Base-by-base conservation (phyloP, 176 grass and related monocot genomes). In the Oryza glaberrima region DNA sequence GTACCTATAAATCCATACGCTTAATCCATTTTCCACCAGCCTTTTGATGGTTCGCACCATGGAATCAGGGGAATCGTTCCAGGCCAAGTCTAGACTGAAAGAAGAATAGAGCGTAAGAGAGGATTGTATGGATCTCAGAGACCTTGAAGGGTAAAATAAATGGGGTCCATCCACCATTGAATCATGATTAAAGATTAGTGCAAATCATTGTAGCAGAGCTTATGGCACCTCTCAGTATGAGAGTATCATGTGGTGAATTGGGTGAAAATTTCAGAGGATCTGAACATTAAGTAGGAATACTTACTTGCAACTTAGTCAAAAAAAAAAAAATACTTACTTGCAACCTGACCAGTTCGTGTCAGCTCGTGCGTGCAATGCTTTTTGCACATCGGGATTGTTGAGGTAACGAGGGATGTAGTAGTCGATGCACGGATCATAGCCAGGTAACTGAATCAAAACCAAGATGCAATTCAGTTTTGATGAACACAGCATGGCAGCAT, bases 1-100 rank as follows among this genome's bases (percentile, higher is more conserved):
- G 1, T 84, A 92, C 87, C 90, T 92, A 4, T 74, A 86, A 17
- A 92, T 28, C 87, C 80, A 90, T 8, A 90, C 71, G 41, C 30
- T 69, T 16, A 90, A 4, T 1, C 87, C 90, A 2, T 35, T 11
- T 5, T 76, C 3, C 49, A 89, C 3, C 15, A 89, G 63, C 48
- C 26, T 69, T 61, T 56, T 70, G 70, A 89, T 81, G 47, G 26
- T 89, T 76, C 75, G 77, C 26, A 79, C 63, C 82, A 89, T 48
- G 35, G 17, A 47, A 20, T 16, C 76, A 13, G 87, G 77, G 38
- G 70, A 68, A 2, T 80, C 77, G 0, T 28, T 40, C 77, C 83
- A 85, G 19, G 0, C 13, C 35, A 70, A 32, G 1, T 58, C 26
- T 2, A 1, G 0, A 20, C 88, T 83, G 36, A 38, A 38, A 38